These are phyloP conservation scores for Chaetomiaceae sp. DNA, from an alignment of 2,329 filamentous ascomycete species.

Conservation along the genomic window DNA sequence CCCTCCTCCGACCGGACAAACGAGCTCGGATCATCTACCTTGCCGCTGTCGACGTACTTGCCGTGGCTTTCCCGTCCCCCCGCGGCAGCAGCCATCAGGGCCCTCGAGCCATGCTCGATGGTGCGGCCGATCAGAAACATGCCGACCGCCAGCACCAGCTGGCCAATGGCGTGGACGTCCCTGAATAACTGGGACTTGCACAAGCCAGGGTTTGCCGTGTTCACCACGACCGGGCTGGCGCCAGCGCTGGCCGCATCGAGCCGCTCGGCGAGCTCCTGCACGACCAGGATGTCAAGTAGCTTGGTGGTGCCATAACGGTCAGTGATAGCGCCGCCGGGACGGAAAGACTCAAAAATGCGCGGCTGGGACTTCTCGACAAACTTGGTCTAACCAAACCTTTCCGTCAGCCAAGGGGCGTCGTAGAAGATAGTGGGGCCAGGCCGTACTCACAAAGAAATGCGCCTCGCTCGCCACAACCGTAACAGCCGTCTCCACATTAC, in stretches of 20 bases:
- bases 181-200: conserved; percentile 27
- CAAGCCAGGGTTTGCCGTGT: conserved; percentile 29
- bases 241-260: conserved; percentile 24
- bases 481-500: conserved; percentile 30
- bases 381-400: conserved; percentile 27
- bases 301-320: conserved; percentile 29
- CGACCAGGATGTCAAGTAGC: conserved; percentile 15
- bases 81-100: conserved; percentile 28
- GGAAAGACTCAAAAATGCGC: conserved; percentile 31
- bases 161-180: background rate
- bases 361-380: conserved; percentile 33
- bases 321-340: conserved; percentile 19
- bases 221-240: conserved; percentile 36
- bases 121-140: conserved; percentile 10
- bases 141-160: background rate
- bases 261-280: conserved; percentile 32
- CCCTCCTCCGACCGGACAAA: conserved; percentile 39
- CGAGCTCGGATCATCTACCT: conserved; percentile 27
- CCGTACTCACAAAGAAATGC: conserved; percentile 28
- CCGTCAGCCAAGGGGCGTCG: background rate
- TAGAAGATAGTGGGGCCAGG: background rate
- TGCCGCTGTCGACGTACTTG: conserved; percentile 37
- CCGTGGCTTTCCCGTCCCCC: conserved; percentile 36
- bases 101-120: conserved; percentile 17
- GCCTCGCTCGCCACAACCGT: conserved; percentile 39